Percentiles rank a stretch among this genome's conserved stretches.
Evolutionary conservation across 805 yeast genomes (phyloP).

Genomic region (Metschnikowia colocasiae): DNA sequence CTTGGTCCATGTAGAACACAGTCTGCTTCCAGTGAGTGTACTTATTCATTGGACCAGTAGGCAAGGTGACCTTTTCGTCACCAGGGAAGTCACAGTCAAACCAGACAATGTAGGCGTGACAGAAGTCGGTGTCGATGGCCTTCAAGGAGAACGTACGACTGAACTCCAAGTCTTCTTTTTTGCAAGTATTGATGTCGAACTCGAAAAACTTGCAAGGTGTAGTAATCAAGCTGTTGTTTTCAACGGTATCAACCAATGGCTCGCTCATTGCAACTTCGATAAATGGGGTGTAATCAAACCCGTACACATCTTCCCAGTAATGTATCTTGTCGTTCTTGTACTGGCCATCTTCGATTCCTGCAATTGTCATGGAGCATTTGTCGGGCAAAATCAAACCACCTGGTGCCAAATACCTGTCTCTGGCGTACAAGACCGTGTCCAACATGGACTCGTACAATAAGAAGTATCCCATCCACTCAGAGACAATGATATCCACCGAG

Average conservation of each 20-base stretch:
- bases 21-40: conserved; percentile 99
- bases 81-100: conserved; percentile 89
- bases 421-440: conserved; percentile 90
- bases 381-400: conserved; percentile 96
- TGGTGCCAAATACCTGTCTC: conserved; percentile 78
- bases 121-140: conserved; percentile 73
- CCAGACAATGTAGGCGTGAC: conserved; percentile 92
- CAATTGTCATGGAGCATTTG: conserved; percentile 82
- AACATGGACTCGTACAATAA: conserved; percentile 95
- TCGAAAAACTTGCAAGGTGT: conserved; percentile 66
- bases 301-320: conserved; percentile 96
- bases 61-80: conserved; percentile 63
- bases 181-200: conserved; percentile 87
- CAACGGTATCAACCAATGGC: conserved; percentile 95
- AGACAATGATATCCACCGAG: conserved; percentile 88
- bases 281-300: conserved; percentile 93
- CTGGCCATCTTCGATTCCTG: conserved; percentile 89
- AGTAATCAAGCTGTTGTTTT: conserved; percentile 69
- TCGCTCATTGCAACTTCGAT: conserved; percentile 82
- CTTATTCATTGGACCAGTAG: conserved; percentile 91
- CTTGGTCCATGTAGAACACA: conserved; percentile 84
- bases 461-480: conserved; percentile 99
- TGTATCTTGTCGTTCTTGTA: conserved; percentile 88
- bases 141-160: conserved; percentile 62
- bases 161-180: conserved; percentile 77